Percentiles rank a stretch among this genome's conserved stretches.
Conservation (phyloP, 78 protist genomes). For the Pelomyxa schiedti region DNA sequence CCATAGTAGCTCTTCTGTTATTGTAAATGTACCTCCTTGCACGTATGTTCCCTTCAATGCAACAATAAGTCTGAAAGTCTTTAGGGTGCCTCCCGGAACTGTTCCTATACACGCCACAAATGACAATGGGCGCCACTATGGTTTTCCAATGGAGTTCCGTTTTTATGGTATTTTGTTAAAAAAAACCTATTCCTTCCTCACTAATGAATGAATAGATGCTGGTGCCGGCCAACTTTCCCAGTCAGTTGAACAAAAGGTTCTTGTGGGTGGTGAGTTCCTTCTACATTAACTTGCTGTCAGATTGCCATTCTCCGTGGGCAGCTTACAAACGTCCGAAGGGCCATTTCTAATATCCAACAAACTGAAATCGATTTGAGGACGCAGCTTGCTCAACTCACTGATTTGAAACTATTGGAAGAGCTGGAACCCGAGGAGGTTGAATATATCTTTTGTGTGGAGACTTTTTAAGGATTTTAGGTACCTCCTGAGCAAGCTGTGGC, state of each 20-base stretch:
- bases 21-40: slow-evolving; percentile 11
- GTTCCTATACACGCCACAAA: slow-evolving; percentile 18
- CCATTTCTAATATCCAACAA: slow-evolving; percentile 17
- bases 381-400: background rate
- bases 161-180: too few relatives aligned
- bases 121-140: slow-evolving; percentile 16
- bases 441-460: too few relatives aligned
- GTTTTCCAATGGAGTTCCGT: slow-evolving; percentile 19
- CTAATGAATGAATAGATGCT: slow-evolving; percentile 5
- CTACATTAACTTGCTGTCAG: too few relatives aligned
- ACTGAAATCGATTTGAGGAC: slow-evolving; percentile 8
- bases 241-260: too few relatives aligned
- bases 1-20: slow-evolving; percentile 14
- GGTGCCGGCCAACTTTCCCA: slow-evolving; percentile 4
- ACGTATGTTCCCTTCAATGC: background rate
- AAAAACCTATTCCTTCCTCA: too few relatives aligned
- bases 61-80: background rate
- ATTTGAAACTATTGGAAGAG: background rate
- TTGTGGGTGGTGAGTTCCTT: too few relatives aligned
- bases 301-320: slow-evolving; percentile 13
- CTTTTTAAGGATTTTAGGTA: background rate
- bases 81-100: background rate
- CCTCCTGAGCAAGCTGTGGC: background rate
- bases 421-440: background rate
- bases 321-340: slow-evolving; percentile 23